Conservation (phyloP, 2,329 filamentous ascomycete genomes). For the Fusarium setosum region DNA sequence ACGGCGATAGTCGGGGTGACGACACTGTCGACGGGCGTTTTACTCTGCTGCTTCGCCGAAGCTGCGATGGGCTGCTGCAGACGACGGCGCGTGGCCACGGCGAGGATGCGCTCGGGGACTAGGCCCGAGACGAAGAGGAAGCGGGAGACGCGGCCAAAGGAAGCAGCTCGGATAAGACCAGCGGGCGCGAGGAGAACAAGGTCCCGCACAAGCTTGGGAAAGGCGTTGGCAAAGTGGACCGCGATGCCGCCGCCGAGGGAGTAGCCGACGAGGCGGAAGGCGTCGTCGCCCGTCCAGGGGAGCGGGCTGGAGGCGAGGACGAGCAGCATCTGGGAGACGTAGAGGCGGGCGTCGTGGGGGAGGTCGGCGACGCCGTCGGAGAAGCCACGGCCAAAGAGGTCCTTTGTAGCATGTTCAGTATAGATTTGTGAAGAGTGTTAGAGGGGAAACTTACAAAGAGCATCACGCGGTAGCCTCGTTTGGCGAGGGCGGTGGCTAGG, state of each 20-base stretch:
- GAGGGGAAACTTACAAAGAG: slow-evolving; percentile 67
- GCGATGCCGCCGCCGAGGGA: slow-evolving; percentile 85
- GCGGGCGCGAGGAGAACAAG: slow-evolving; percentile 83
- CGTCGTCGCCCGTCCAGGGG: slow-evolving; percentile 69
- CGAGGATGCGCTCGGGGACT: slow-evolving; percentile 64
- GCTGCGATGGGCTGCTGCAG: slow-evolving; percentile 63
- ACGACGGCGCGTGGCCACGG: slow-evolving; percentile 58
- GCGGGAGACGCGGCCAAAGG: slow-evolving; percentile 61
- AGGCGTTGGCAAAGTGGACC: slow-evolving; percentile 78
- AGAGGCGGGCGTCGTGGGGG: slow-evolving; percentile 79
- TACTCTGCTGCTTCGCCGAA: slow-evolving; percentile 37
- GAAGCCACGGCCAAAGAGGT: slow-evolving; percentile 77
- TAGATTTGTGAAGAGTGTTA: slow-evolving; percentile 21
- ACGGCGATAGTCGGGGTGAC: slow-evolving; percentile 45
- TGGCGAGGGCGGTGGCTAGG: slow-evolving; percentile 74
- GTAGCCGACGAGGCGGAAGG: slow-evolving; percentile 80
- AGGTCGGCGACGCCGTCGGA: slow-evolving; percentile 73
- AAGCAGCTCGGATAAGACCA: slow-evolving; percentile 73
- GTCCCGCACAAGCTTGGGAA: slow-evolving; percentile 75
- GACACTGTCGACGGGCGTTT: slow-evolving; percentile 41
- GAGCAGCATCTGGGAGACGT: slow-evolving; percentile 77
- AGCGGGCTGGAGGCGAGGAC: slow-evolving; percentile 77
- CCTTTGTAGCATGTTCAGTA: slow-evolving; percentile 56
- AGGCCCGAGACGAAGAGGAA: slow-evolving; percentile 66
- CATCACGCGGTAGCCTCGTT: slow-evolving; percentile 81